Base-by-base conservation (phyloP, 352 stramenopile species). In the Chrysophaeum taylorii region DNA sequence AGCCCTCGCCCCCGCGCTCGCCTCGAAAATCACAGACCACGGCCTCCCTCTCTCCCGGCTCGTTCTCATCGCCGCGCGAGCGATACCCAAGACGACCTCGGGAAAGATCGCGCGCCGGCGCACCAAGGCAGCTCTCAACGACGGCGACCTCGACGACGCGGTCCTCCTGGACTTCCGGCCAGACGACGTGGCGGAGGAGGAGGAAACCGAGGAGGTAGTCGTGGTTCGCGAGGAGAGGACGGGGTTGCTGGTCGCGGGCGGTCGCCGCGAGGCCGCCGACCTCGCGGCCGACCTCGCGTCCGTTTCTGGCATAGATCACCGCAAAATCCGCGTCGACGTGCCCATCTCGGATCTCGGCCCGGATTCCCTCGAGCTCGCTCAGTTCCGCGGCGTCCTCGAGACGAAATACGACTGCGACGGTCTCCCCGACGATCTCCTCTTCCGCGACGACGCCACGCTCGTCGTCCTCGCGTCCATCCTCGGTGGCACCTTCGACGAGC, bases 71-170 rank as follows among this genome's bases (percentile, higher is more conserved):
- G 82, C 91, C 42, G 86, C 91, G 39, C 87, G 88, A 37, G 90
- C 90, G 0, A 95, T 98, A 61, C 89, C 91, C 15, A 99, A 99
- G 80, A 99, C 94, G 0, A 98, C 91, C 18, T 97, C 91, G 75
- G 94, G 94, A 7, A 99, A 99, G 78, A 98, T 99, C 75, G 93
- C 90, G 27, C 87, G 94, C n/a, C n/a, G 12, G 18, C 16, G 57
- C 5, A 45, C 33, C 36, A 14, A 27, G 1, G 33, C 9, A 2
- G 57, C 2, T 2, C 36, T 43, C 57, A 1, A 2, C 45, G 45
- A 57, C 23, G 45, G 45, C 12, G 23, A 18, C 18, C 23, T 57
- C 9, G 9, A 57, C 9, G 45, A 33, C 23, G 12, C 31, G 12
- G 9, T 33, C 12, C 18, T 33, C 45, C 31, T 12, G 9, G 5